phyloP scores from a whole-genome alignment of 768 basidiomycete genomes.

The Amanita inopinata region DNA sequence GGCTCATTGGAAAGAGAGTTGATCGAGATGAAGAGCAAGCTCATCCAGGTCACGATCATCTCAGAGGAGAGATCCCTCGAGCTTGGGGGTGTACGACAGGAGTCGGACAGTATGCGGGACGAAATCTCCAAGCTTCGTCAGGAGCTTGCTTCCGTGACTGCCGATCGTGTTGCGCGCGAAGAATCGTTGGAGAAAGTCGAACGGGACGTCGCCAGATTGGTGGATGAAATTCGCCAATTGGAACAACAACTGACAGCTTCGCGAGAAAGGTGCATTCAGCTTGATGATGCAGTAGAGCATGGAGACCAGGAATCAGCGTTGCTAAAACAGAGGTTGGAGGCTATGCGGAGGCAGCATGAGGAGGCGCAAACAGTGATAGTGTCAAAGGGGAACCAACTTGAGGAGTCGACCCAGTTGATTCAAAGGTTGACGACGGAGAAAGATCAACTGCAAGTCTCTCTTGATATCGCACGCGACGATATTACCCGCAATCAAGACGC shows the following conservation, averaged over 20 bases:
- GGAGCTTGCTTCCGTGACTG: background rate
- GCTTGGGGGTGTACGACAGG: background rate
- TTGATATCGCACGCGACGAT: background rate
- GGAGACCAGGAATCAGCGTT: background rate
- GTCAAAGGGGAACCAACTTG: slow-evolving; percentile 1
- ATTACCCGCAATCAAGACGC: background rate
- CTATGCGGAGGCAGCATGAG: slow-evolving; percentile 1
- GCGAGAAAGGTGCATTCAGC: slow-evolving; percentile 1
- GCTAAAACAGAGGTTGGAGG: background rate
- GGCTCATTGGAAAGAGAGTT: background rate
- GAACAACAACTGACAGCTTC: background rate
- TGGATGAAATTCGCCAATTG: background rate
- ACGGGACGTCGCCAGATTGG: background rate
- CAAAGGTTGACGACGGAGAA: background rate
- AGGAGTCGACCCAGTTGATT: slow-evolving; percentile 2
- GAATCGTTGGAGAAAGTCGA: slow-evolving; percentile 5
- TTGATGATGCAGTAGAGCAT: slow-evolving; percentile 2
- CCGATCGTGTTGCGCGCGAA: background rate
- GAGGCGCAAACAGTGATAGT: slow-evolving; percentile 4
- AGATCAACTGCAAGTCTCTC: background rate
- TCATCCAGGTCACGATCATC: slow-evolving; percentile 5
- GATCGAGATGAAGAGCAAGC: slow-evolving; percentile 3
- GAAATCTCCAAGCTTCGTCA: slow-evolving; percentile 6
- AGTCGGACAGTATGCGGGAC: slow-evolving; percentile 6
- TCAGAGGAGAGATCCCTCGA: slow-evolving; percentile 4